phyloP scores from a whole-genome alignment of 352 stramenopile species.

The Phytophthora syringae region DNA sequence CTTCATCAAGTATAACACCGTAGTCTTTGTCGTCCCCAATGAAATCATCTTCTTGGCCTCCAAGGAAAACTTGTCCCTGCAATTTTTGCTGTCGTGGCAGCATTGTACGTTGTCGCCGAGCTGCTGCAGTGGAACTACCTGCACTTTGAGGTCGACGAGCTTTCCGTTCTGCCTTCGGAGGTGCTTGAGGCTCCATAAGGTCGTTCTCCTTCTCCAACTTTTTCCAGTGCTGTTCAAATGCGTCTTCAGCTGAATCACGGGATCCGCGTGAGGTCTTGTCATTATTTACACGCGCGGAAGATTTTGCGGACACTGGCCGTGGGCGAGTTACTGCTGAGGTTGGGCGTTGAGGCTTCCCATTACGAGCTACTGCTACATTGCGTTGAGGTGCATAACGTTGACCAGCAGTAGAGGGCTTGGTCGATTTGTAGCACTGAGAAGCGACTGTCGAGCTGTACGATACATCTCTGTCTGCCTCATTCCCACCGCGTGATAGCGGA shows the following conservation, averaged over 20 bases:
- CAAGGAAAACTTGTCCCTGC: slow-evolving; percentile 32
- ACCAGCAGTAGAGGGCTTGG: slow-evolving; percentile 48
- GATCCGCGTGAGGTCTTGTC: background rate
- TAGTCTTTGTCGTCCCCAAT: slow-evolving; percentile 52
- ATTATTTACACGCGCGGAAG: slow-evolving; percentile 14
- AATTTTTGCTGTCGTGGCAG: slow-evolving; percentile 8
- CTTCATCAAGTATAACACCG: slow-evolving; percentile 53
- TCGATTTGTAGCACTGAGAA: slow-evolving; percentile 66
- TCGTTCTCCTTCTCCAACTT: slow-evolving; percentile 45
- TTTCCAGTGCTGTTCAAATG: slow-evolving; percentile 50
- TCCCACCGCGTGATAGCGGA: slow-evolving; percentile 15
- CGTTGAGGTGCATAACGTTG: slow-evolving; percentile 42
- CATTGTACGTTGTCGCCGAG: slow-evolving; percentile 10
- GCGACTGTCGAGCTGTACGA: slow-evolving; percentile 71
- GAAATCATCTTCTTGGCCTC: slow-evolving; percentile 30
- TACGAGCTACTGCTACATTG: slow-evolving; percentile 3
- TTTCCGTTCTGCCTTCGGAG: slow-evolving; percentile 16
- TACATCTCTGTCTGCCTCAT: slow-evolving; percentile 28
- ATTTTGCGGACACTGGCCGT: slow-evolving; percentile 42
- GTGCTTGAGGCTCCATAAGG: slow-evolving; percentile 20
- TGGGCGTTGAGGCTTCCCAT: slow-evolving; percentile 20
- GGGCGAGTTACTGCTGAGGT: slow-evolving; percentile 29
- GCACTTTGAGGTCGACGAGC: slow-evolving; percentile 51
- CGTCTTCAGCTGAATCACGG: slow-evolving; percentile 14
- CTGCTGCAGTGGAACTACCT: slow-evolving; percentile 8